Percentiles rank a stretch among this genome's conserved stretches.
phyloP scores from a whole-genome alignment of 352 stramenopile genomes.

The Pythium dissimile region DNA sequence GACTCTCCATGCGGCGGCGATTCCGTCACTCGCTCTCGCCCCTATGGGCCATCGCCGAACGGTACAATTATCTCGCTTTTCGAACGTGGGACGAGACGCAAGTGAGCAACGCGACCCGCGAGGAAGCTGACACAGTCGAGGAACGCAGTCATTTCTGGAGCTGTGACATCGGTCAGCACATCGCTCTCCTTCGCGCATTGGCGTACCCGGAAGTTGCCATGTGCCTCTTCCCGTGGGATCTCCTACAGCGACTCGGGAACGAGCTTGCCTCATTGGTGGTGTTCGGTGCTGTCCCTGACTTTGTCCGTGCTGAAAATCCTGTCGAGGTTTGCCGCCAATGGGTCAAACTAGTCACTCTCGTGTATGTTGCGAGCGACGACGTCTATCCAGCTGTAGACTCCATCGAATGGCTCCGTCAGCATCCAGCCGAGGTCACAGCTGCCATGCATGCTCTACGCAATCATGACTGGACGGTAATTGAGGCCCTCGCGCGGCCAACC shows the following conservation, averaged over 20 bases:
- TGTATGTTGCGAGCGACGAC: background rate
- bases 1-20: background rate
- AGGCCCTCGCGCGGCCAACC: background rate
- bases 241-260: background rate
- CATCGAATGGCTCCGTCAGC: background rate
- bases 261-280: background rate
- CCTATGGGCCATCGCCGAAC: background rate
- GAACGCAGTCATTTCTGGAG: background rate
- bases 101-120: background rate
- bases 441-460: background rate
- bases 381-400: background rate
- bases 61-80: background rate
- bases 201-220: background rate
- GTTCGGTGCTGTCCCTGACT: background rate
- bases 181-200: background rate
- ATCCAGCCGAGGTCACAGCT: background rate
- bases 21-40: background rate
- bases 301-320: background rate
- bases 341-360: background rate
- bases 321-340: background rate
- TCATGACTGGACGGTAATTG: background rate
- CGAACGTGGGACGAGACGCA: background rate
- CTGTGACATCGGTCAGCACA: background rate
- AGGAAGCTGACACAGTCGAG: background rate
- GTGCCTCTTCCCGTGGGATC: background rate